Base-by-base conservation (phyloP, 1,284 basidiomycete species). In the Naganishia liquefaciens region DNA sequence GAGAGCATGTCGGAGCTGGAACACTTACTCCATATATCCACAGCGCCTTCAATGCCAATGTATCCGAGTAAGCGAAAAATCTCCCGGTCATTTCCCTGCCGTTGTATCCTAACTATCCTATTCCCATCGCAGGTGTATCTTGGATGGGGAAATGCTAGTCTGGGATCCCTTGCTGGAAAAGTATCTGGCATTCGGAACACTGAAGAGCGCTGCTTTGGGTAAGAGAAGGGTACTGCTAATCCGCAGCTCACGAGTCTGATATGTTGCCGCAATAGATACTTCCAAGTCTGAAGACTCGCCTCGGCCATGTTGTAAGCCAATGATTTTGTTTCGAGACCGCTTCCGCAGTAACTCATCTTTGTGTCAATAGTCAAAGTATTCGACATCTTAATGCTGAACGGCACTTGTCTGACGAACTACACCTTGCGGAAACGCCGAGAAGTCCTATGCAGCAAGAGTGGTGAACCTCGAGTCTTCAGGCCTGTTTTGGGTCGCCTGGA, bases 131-230 rank as follows among this genome's bases (percentile, higher is more conserved):
- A 95, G 93, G 55, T 87, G 93, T 70, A 91, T 97, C 50, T 79
- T 97, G 19, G 93, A 97, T 70, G 93, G 94, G 0, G 94, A 98
- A 76, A 96, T 98, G 93, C 80, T 98, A 47, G 94, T 94, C 2
- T 96, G 90, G 89, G 93, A 97, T 75, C 93, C 93, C 0, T 81
- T 88, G 1, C 86, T 90, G 0, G 87, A 89, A 69, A 85, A 89
- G 49, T 90, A 91, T 72, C 81, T 94, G 13, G 90, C 93, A 0
- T 97, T 98, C 70, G 94, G 93, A 0, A 89, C 87, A 0, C 80
- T 98, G 55, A 98, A 97, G 77, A 90, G 91, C 0, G 91, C 91
- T 39, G 93, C 92, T 1, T 79, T 87, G 9, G 87, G 90, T 91
- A 68, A 61, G 82, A 30, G 15, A 19, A 19, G 15, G 17, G n/a